Evolutionary conservation across 2,329 filamentous ascomycete genomes (phyloP), one percentile per base, ranked within the genome.

Genomic region (Alternaria incomplexa): DNA sequence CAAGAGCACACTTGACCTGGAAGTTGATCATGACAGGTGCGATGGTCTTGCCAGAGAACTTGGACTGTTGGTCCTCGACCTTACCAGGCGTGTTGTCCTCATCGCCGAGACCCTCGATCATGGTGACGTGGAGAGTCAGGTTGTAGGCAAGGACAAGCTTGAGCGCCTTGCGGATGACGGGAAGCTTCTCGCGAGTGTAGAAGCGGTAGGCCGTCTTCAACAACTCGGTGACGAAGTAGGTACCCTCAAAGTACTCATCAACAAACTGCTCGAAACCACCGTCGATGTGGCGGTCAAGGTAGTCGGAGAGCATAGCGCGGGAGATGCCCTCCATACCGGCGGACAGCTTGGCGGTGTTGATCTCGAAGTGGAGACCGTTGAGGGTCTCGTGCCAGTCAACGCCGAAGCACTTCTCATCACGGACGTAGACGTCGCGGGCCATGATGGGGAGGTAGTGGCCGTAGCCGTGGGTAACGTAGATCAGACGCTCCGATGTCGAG

Each of bases 11-110:
- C 87, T 98, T 98, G 85, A 98, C 93, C 84, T 97, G 93, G 88
- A 97, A 97, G 85, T 97, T 98, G 88, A 98, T 96, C 94, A 98
- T 97, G 78, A 97, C 94, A 12, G 95, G 95, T 15, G 95, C 95
- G 66, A 97, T 90, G 36, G 91, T 94, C 85, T 95, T 95, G 76
- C 94, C 94, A 73, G 88, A 91, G 85, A 91, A 97, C 79, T 93
- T 96, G 69, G 93, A 97, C 57, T 90, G 88, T 74, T 92, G 89
- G 74, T 96, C 92, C 55, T 95, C 89, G 68, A 98, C 95, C 83
- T 92, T 91, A 68, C 94, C 95, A 58, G 92, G 86, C 77, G 94
- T 85, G 23, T 85, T 83, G 66, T 93, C 89, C 87, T 97, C 93
- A 13, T 93, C 90, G 20, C 92, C 92, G 63, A 96, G 87, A 70